Percentiles rank a stretch among this genome's conserved stretches.
phyloP scores from a whole-genome alignment of 1,139 yeast genomes.

The Zygosaccharomyces pseudobailii region DNA sequence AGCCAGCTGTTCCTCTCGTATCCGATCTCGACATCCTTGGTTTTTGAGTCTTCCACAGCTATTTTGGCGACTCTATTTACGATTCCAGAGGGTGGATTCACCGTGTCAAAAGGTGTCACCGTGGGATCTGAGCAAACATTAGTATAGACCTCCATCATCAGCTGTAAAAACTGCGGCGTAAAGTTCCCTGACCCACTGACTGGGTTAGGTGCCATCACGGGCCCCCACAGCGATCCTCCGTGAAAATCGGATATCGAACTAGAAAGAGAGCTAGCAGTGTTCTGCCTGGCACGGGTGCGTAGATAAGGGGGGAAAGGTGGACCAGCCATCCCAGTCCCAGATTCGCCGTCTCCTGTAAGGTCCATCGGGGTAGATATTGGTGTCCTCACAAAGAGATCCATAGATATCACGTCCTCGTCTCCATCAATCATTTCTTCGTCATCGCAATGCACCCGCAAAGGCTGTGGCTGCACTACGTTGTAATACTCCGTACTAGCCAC shows the following conservation, averaged over 20 bases:
- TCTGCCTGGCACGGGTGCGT: constrained; percentile 16
- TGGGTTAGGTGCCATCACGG: constrained; percentile 8
- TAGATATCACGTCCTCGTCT: constrained; percentile 11
- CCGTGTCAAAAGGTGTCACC: constrained; percentile 33
- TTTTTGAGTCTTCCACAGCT: constrained; percentile 26
- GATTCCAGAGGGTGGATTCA: constrained; percentile 35
- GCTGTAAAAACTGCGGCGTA: constrained; percentile 23
- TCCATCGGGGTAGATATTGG: constrained; percentile 12
- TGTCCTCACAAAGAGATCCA: constrained; percentile 11
- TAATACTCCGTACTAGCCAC: not conserved
- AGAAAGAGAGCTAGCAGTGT: constrained; percentile 26
- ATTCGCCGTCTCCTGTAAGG: not conserved
- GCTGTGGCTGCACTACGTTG: constrained; percentile 9
- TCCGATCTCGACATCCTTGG: constrained; percentile 25
- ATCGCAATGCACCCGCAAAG: constrained; percentile 1
- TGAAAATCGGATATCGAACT: constrained; percentile 27
- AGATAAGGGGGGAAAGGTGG: constrained; percentile 14
- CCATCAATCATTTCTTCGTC: constrained; percentile 6
- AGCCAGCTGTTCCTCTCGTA: constrained; percentile 26
- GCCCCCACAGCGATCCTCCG: constrained; percentile 5
- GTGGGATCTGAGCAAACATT: constrained; percentile 31
- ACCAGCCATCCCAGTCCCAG: not conserved
- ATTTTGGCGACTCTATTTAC: constrained; percentile 31
- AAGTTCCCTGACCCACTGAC: constrained; percentile 15
- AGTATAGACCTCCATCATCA: constrained; percentile 30